Conservation (phyloP, 164 flowering plant species). For the Tinospora cordifolia region DNA sequence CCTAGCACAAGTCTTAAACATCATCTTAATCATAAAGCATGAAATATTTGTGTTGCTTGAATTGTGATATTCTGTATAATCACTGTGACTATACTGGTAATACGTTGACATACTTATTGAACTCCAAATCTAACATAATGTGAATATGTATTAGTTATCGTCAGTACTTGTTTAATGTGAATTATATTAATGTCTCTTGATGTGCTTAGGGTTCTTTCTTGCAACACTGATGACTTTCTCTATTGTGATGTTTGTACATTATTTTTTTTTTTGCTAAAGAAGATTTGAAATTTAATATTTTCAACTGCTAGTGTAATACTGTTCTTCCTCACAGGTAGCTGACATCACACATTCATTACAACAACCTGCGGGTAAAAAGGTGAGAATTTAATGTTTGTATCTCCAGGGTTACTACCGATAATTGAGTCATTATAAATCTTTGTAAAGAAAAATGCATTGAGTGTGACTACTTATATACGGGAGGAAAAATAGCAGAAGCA, state of each 20-base stretch:
- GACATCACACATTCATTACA: conserved; percentile 92
- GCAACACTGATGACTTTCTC: not conserved
- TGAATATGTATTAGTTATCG: not conserved
- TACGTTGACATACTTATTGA: not conserved
- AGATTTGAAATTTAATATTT: not conserved
- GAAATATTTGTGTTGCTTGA: not conserved
- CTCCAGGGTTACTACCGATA: not conserved
- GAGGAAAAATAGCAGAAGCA: not conserved
- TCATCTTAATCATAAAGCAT: not conserved
- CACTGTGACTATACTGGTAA: not conserved
- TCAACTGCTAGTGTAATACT: not conserved
- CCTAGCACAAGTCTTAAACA: not conserved
- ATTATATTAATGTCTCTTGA: not conserved
- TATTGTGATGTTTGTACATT: not conserved
- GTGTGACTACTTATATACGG: not conserved
- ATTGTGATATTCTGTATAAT: not conserved
- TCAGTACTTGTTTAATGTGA: not conserved
- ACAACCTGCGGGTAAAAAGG: conserved; percentile 97
- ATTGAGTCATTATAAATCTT: not conserved
- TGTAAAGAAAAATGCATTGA: not conserved
- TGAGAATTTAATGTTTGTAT: conserved; percentile 10
- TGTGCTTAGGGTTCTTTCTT: not conserved
- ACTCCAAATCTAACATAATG: not conserved
- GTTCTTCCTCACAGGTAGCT: conserved; percentile 61
- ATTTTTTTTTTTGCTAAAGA: not conserved